Evolutionary conservation across 805 yeast genomes (phyloP), one percentile per base, ranked within the genome.

Genomic region (Wickerhamomyces hampshirensis): DNA sequence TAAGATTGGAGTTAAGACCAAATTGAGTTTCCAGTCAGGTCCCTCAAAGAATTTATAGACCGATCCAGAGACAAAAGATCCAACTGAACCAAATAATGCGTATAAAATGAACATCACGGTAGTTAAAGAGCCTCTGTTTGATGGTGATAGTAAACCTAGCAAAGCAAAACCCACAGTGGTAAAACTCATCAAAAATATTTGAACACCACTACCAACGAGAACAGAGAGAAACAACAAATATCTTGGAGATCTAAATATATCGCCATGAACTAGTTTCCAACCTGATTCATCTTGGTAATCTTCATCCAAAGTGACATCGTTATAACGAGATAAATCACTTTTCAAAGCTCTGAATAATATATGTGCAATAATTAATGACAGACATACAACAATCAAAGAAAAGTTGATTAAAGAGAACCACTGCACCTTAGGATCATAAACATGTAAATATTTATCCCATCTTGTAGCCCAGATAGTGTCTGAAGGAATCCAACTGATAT

Each of bases 261-360:
- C 98, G 43, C 97, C 98, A 52, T 89, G 94, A 27, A 88, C 81
- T 46, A 93, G 71, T 59, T 93, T 93, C 98, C 98, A 93, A 27
- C 98, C 98, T 55, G 88, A 74, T 59, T 93, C 98, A 53, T 88
- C 96, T 44, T 86, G 80, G 35, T 87, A 75, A 39, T 84, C 95
- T 50, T 81, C 87, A 56, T 84, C 93, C 50, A 91, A 71, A 55
- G 84, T 87, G 46, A 91, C 74, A 57, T 85, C 95, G 57, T 91
- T 91, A 63, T 93, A 93, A 51, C 83, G 80, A 39, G 81, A 72
- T 50, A 93, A 85, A 58, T 93, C 98, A 55, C 75, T 81, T 56
- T 77, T 83, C 56, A 93, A 70, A 28, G 96, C 84, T 50, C 86
- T 76, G 42, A 81, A 63, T 46, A 93, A 68, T 39, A 86, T 77